Percentiles rank a stretch among this genome's conserved stretches.
These are phyloP conservation scores for Mycena olivaceomarginata DNA, from an alignment of 768 basidiomycete species.

Conservation along the genomic window DNA sequence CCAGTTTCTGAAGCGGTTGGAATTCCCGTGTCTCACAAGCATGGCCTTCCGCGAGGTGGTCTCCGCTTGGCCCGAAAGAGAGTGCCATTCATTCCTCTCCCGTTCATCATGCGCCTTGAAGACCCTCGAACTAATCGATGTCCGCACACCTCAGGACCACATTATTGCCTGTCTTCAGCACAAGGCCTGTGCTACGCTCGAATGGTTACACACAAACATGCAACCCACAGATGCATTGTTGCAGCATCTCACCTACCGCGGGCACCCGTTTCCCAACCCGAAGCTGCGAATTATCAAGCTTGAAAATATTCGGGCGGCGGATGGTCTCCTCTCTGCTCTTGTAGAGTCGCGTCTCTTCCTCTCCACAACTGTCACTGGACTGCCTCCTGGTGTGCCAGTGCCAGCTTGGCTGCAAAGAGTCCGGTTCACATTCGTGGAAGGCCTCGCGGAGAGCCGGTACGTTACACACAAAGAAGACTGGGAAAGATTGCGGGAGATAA, in stretches of 20 bases:
- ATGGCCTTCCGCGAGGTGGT: slow-evolving; percentile 9
- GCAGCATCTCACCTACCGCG: slow-evolving; percentile 26
- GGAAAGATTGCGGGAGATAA: slow-evolving; percentile 7
- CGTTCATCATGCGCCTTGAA: slow-evolving; percentile 28
- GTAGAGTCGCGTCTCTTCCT: slow-evolving; percentile 27
- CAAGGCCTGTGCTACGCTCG: slow-evolving; percentile 16
- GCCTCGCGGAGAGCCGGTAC: neutral
- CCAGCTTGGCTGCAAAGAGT: slow-evolving; percentile 3
- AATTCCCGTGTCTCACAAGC: slow-evolving; percentile 7
- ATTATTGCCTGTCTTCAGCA: slow-evolving; percentile 25
- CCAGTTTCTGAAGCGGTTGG: slow-evolving; percentile 29
- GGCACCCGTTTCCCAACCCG: slow-evolving; percentile 13
- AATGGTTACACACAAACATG: slow-evolving; percentile 8
- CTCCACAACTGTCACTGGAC: neutral
- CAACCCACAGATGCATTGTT: neutral
- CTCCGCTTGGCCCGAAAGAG: slow-evolving; percentile 12
- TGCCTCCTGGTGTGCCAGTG: slow-evolving; percentile 1
- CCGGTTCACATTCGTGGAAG: neutral
- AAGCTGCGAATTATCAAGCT: slow-evolving; percentile 11
- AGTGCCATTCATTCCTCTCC: slow-evolving; percentile 28
- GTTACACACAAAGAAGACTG: neutral
- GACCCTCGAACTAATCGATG: slow-evolving; percentile 5
- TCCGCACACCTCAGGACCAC: slow-evolving; percentile 11
- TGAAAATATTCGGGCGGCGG: neutral
- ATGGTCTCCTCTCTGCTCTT: slow-evolving; percentile 23